Evolutionary conservation across 306 rosid species (phyloP), one percentile per base, ranked within the genome.

Genomic region (Styphnolobium japonicum): DNA sequence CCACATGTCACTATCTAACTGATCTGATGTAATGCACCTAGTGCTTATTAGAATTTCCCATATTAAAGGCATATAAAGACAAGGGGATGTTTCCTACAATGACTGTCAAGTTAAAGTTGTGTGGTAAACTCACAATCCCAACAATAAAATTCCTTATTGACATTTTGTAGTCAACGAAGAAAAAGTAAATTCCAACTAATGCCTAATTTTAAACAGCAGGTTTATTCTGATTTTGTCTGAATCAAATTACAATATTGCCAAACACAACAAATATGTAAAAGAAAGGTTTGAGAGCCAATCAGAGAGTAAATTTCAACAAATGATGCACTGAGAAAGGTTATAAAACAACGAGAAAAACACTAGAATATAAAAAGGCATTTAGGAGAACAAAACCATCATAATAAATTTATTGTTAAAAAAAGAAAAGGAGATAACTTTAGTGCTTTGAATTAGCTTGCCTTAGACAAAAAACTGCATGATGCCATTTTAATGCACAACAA

Each of bases 211-310:
- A 56, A 55, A 46, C 58, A 66, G 12, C 16, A 66, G 40, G 58
- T 66, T 66, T 31, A 18, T 42, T 27, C 40, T 39, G 53, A 45
- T 46, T 51, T 33, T 19, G 23, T 19, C 8, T 15, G 4, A 34
- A n/a, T 36, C 29, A 64, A 66, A 64, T 21, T 21, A 79, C 39
- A 60, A 16, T 18, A 42, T 67, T 16, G 31, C 22, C 15, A 77
- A 78, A 40, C 64, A 62, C 69, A 42, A 43, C 60, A 19, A 52
- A 66, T 75, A 14, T 78, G 60, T 42, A 27, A n/a, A n/a, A 51
- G 10, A 31, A 16, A 15, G 66, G 42, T 51, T 15, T 6, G 56
- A 61, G 36, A 23, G 9, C 43, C n/a, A 18, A 25, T 52, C 34
- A 37, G n/a, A 11, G 15, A 51, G 29, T 7, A 23, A 23, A 51